Evolutionary conservation across 2,329 filamentous ascomycete genomes (phyloP).

Genomic region (Ceratocystis diversiconidia): DNA sequence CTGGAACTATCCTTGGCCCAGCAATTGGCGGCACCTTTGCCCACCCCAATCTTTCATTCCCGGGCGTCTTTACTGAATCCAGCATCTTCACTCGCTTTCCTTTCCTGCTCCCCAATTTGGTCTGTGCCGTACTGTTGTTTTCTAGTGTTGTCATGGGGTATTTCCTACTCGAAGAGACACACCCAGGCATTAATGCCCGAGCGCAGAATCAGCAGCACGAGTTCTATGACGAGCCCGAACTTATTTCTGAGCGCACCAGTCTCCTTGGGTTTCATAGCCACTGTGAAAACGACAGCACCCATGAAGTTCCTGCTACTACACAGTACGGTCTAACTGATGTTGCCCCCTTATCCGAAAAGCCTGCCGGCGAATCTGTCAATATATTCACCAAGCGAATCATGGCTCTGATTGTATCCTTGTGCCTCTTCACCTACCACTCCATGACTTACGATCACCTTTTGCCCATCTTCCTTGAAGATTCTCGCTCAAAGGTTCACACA

Average conservation of each 20-base stretch:
- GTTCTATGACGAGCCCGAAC: conserved; percentile 26
- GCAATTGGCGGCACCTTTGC: conserved; percentile 80
- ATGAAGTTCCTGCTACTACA: neutral
- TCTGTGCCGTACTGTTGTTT: conserved; percentile 64
- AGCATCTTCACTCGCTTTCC: conserved; percentile 66
- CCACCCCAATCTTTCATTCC: conserved; percentile 61
- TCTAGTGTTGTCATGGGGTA: conserved; percentile 70
- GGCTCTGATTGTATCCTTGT: conserved; percentile 58
- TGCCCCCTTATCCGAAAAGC: conserved; percentile 22
- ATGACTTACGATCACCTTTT: conserved; percentile 91
- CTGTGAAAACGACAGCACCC: conserved; percentile 32
- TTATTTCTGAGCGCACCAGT: conserved; percentile 51
- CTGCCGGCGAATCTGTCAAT: conserved; percentile 12
- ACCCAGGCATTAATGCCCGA: conserved; percentile 60
- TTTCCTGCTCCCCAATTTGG: conserved; percentile 76
- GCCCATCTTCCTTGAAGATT: conserved; percentile 84
- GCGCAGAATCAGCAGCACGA: conserved; percentile 24
- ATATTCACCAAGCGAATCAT: conserved; percentile 18
- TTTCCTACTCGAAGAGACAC: conserved; percentile 73
- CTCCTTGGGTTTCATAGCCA: conserved; percentile 44
- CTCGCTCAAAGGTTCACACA: conserved; percentile 34
- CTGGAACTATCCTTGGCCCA: conserved; percentile 79
- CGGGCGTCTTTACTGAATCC: conserved; percentile 49
- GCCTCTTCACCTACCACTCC: conserved; percentile 85
- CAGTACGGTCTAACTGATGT: neutral